Evolutionary conservation across 2,329 filamentous ascomycete genomes (phyloP).

Genomic region (Calycina herbarum): DNA sequence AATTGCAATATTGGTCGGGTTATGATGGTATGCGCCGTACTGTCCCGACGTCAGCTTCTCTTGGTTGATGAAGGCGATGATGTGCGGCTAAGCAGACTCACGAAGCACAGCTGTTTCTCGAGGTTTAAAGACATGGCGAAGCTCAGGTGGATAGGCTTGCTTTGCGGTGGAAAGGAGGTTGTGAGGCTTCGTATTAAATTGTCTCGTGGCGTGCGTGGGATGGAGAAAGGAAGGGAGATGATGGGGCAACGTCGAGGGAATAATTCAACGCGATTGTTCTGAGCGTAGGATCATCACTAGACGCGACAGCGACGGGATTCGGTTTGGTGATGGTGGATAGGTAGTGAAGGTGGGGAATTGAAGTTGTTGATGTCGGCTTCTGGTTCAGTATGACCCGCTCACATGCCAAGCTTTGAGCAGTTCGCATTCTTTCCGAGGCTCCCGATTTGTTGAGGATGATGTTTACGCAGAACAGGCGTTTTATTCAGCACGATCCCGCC

Average conservation of each 20-base stretch:
- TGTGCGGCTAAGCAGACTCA: slow-evolving; percentile 47
- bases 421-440: background rate
- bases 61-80: background rate
- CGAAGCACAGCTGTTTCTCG: slow-evolving; percentile 80
- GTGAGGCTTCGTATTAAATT: background rate
- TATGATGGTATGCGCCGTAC: slow-evolving; percentile 85
- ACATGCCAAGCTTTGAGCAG: slow-evolving; percentile 13
- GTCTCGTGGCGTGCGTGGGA: background rate
- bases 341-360: background rate
- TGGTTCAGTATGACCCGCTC: background rate
- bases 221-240: background rate
- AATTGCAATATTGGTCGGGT: slow-evolving; percentile 74
- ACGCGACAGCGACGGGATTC: background rate
- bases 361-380: slow-evolving; percentile 6
- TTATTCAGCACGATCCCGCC: background rate
- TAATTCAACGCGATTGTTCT: slow-evolving; percentile 17
- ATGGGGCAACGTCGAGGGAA: background rate
- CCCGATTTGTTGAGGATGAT: background rate
- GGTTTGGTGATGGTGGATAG: slow-evolving; percentile 5
- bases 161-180: background rate
- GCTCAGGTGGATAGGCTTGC: background rate
- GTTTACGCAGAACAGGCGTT: background rate
- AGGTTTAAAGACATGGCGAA: slow-evolving; percentile 67
- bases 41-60: slow-evolving; percentile 40
- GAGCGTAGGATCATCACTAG: slow-evolving; percentile 24